Evolutionary conservation across 306 rosid species (phyloP), one percentile per base, ranked within the genome.

Genomic region (Cicer pinnatifidum): DNA sequence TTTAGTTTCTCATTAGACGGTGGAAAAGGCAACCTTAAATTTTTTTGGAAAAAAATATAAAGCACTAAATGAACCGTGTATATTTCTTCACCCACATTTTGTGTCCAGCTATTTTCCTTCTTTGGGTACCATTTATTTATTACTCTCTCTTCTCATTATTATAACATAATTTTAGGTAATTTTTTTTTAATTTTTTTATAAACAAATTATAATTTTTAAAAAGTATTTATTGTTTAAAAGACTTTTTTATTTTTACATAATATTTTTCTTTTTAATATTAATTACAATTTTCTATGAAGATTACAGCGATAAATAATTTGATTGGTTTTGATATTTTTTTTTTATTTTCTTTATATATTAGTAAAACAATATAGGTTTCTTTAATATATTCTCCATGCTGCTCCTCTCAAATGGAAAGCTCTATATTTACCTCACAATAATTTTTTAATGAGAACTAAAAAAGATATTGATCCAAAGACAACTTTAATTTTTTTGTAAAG

Each of bases 1-100:
- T 67, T 67, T 43, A 17, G 0, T 40, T 2, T 45, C 61, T 77
- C 50, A 28, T 80, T 80, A 16, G 41, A 75, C 39, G 67, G 77
- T 51, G 80, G 73, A 69, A 77, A 76, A 76, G 57, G 59, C 0
- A 3, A n/a, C 8, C 15, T 75, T 58, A 8, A 15, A 1, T 23
- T 33, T 61, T 61, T 63, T 53, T 19, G n/a, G n/a, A 1, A 43
- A 40, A 64, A 57, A n/a, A n/a, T n/a, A 57, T 2, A 0, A 39
- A 71, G 57, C 13, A 56, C 35, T 60, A 48, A 47, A 62, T 17
- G 41, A 38, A 75, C 62, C 62, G 51, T 61, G 6, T 61, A 61
- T 47, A 38, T 47, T 73, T 60, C 71, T 44, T 56, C 39, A 20
- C 4, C 12, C 56, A 9, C 7, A 37, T 46, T 19, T 53, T 58